Conservation (phyloP, 2,329 filamentous ascomycete genomes). For the Apiospora sp. region DNA sequence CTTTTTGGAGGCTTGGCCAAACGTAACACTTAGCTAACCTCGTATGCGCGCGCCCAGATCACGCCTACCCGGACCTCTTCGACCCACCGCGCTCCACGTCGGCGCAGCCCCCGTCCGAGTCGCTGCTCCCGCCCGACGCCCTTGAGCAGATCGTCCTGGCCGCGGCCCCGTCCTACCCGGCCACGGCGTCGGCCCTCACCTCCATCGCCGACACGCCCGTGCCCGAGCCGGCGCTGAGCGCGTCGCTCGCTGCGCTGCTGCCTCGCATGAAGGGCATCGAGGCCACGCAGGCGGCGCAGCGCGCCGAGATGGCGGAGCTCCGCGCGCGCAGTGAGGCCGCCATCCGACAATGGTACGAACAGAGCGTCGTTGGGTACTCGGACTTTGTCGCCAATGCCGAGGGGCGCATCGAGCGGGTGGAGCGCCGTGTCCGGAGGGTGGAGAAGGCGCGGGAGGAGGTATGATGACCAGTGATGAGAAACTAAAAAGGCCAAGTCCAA, state of each 20-base stretch:
- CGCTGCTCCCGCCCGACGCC: conserved; percentile 58
- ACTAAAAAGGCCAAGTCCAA: not conserved
- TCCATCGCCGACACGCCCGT: conserved; percentile 64
- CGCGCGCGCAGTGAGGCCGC: conserved; percentile 68
- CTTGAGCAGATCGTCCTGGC: conserved; percentile 63
- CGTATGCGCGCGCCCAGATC: conserved; percentile 49
- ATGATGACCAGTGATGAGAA: conserved; percentile 28
- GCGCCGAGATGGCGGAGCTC: conserved; percentile 68
- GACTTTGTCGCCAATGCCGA: conserved; percentile 77
- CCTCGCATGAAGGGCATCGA: conserved; percentile 70
- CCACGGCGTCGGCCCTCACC: conserved; percentile 64
- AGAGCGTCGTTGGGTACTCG: conserved; percentile 72
- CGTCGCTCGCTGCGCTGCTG: conserved; percentile 63
- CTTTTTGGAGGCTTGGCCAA: not conserved
- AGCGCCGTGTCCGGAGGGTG: conserved; percentile 69
- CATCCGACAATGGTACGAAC: conserved; percentile 77
- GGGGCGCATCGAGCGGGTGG: conserved; percentile 69
- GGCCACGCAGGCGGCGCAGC: conserved; percentile 68
- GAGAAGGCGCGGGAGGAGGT: conserved; percentile 66
- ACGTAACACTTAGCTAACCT: conserved; percentile 26
- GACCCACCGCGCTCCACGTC: conserved; percentile 53
- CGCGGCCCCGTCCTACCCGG: conserved; percentile 62
- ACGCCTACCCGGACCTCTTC: conserved; percentile 63
- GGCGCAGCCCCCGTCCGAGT: conserved; percentile 55
- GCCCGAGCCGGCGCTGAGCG: conserved; percentile 62